Evolutionary conservation across 129 eudicot species (phyloP).

Genomic region (Flaveria linearis): DNA sequence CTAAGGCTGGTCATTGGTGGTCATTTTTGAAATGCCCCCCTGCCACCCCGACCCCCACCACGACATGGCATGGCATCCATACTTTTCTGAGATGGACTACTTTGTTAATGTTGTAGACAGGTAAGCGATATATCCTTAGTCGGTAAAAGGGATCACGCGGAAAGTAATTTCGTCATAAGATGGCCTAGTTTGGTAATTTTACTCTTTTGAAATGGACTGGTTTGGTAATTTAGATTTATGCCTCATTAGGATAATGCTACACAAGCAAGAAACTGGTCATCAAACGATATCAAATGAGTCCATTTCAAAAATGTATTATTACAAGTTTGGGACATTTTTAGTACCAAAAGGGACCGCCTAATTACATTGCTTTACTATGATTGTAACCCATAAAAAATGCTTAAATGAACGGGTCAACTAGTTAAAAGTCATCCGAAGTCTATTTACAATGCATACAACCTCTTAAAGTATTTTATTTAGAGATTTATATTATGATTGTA

Average conservation of each 20-base stretch:
- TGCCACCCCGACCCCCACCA: too few relatives aligned
- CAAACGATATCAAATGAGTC: not conserved
- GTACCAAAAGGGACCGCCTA: too few relatives aligned
- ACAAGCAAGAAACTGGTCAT: not conserved
- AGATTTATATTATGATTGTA: not conserved
- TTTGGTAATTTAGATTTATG: not conserved
- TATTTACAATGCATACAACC: not conserved
- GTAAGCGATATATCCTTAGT: not conserved
- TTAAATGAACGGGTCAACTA: not conserved
- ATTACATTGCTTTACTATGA: not conserved
- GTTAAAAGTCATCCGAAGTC: not conserved
- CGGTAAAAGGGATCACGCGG: not conserved
- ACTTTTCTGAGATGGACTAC: not conserved
- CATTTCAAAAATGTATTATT: too few relatives aligned
- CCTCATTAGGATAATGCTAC: not conserved
- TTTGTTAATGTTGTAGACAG: not conserved
- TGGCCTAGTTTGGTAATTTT: not conserved
- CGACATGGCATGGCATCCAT: too few relatives aligned
- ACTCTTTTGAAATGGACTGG: not conserved
- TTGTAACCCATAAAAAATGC: not conserved
- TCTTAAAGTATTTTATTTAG: not conserved
- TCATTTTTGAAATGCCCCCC: not conserved
- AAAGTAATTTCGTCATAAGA: not conserved
- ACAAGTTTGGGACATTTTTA: too few relatives aligned
- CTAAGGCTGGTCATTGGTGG: not conserved